A percentile compares a stretch with the other conserved stretches of the same genome.
Evolutionary conservation across 2,329 filamentous ascomycete species (phyloP).

Genomic region (Penicillium janthinellum): DNA sequence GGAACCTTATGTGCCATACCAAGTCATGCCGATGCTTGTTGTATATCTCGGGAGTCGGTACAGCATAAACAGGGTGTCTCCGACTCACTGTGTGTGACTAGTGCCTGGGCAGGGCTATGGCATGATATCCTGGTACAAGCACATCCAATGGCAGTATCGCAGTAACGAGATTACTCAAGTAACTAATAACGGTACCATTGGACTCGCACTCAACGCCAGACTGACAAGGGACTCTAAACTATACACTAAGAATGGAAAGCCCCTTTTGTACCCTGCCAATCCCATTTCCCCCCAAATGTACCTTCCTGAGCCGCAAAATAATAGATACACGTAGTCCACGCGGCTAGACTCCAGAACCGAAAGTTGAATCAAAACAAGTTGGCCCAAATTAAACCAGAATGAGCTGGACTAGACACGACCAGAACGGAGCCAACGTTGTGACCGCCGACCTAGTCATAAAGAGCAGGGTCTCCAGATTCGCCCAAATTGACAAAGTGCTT

Average conservation of each 20-base stretch:
- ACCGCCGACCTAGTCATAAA: conserved; percentile 62
- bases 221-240: not conserved
- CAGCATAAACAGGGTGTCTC: not conserved
- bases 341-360: not conserved
- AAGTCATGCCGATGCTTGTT: too few species aligned
- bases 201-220: not conserved
- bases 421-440: conserved; percentile 5
- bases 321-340: not conserved
- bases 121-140: not conserved
- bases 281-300: not conserved
- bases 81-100: not conserved
- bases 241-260: not conserved
- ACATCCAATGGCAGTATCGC: not conserved
- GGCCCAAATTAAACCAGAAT: not conserved
- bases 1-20: too few species aligned
- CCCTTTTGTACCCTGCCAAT: not conserved
- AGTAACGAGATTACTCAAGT: not conserved
- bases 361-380: not conserved
- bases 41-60: too few species aligned
- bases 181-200: not conserved
- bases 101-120: conserved; percentile 6
- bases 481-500: conserved; percentile 82
- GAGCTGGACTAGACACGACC: not conserved
- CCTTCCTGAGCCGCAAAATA: not conserved
- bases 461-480: conserved; percentile 77